Percentiles rank a stretch among this genome's conserved stretches.
Conservation (phyloP, 2,329 filamentous ascomycete species). For the Aspergillus jensenii region DNA sequence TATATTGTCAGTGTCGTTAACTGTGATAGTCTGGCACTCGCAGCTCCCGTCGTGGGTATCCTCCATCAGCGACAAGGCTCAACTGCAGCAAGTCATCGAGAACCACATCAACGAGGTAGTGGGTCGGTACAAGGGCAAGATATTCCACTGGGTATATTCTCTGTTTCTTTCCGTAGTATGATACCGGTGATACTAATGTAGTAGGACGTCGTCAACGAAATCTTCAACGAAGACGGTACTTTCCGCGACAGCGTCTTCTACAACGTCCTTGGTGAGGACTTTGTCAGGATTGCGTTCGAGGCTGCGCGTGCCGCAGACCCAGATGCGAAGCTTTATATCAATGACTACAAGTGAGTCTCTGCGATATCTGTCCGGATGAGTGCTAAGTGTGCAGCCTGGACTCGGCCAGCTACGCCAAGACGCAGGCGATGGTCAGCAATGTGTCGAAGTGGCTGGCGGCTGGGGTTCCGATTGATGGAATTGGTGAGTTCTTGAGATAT, state of each 20-base stretch:
- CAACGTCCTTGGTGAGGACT: slow-evolving; percentile 67
- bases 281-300: slow-evolving; percentile 68
- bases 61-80: slow-evolving; percentile 53
- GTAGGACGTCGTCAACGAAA: slow-evolving; percentile 34
- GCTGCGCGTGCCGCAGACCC: slow-evolving; percentile 68
- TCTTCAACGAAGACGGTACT: slow-evolving; percentile 54
- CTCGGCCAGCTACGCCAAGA: slow-evolving; percentile 59
- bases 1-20: neutral
- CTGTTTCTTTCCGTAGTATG: too few species aligned
- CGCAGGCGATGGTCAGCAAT: slow-evolving; percentile 53
- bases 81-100: slow-evolving; percentile 56
- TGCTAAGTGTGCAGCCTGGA: slow-evolving; percentile 57
- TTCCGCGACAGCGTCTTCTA: slow-evolving; percentile 65
- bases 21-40: slow-evolving; percentile 36
- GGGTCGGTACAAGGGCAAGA: slow-evolving; percentile 34
- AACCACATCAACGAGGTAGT: slow-evolving; percentile 39
- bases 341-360: slow-evolving; percentile 56
- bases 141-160: slow-evolving; percentile 35
- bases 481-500: slow-evolving; percentile 37
- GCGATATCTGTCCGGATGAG: neutral
- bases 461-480: slow-evolving; percentile 66
- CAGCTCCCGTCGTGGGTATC: slow-evolving; percentile 31
- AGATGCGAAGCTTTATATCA: slow-evolving; percentile 70
- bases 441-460: slow-evolving; percentile 64
- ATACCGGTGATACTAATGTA: too few species aligned